Conservation (phyloP, 805 yeast genomes). For the Teunomyces panamensis region DNA sequence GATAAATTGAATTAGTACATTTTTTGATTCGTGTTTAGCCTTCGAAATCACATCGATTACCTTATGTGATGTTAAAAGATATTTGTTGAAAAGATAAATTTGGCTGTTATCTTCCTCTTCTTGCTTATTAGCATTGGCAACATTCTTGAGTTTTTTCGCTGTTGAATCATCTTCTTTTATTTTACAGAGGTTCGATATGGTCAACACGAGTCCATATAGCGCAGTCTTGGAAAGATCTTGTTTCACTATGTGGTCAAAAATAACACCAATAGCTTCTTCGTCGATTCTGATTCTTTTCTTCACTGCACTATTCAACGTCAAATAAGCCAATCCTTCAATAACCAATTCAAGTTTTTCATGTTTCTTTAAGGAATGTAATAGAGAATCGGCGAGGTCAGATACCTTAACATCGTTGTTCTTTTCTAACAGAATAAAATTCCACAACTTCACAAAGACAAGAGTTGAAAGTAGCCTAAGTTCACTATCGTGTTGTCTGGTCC, state of each 20-base stretch:
- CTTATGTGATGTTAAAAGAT: constrained; percentile 23
- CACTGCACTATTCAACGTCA: constrained; percentile 34
- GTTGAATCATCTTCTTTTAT: constrained; percentile 19
- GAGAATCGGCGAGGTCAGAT: constrained; percentile 9
- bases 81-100: constrained; percentile 30
- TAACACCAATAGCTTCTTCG: constrained; percentile 21
- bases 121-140: constrained; percentile 14
- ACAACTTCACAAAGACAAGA: constrained; percentile 51
- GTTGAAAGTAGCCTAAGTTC: constrained; percentile 36
- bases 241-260: constrained; percentile 12
- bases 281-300: constrained; percentile 35
- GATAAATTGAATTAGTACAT: constrained; percentile 23
- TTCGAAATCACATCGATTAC: constrained; percentile 16
- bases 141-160: neutral
- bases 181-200: constrained; percentile 39
- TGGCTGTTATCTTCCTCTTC: constrained; percentile 20
- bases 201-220: constrained; percentile 41
- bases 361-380: constrained; percentile 10
- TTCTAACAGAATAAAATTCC: constrained; percentile 48
- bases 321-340: constrained; percentile 50
- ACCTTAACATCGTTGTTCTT: constrained; percentile 5
- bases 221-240: constrained; percentile 14
- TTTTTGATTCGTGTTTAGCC: constrained; percentile 14
- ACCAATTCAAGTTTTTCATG: constrained; percentile 12
- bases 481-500: constrained; percentile 18